Percentiles rank a stretch among this genome's conserved stretches.
Evolutionary conservation across 2,329 filamentous ascomycete species (phyloP).

Genomic region (Colletotrichum theobromicola): DNA sequence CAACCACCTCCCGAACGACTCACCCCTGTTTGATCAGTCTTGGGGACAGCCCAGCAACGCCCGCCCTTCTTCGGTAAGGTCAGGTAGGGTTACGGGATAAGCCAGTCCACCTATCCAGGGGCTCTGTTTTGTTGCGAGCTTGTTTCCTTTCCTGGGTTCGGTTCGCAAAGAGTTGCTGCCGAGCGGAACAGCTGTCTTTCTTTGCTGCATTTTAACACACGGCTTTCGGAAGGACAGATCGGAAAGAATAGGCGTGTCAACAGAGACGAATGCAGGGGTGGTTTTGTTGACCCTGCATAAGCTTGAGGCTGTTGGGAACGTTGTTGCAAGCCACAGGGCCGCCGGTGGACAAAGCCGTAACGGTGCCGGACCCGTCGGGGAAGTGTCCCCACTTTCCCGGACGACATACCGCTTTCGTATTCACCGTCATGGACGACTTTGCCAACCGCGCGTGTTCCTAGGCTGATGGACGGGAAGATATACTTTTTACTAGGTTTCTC

Average conservation of each 20-base stretch:
- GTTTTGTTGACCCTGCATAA: neutral
- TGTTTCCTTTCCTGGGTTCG: neutral
- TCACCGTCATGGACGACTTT: neutral
- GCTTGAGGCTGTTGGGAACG: neutral
- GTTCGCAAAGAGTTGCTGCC: neutral
- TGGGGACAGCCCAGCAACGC: neutral
- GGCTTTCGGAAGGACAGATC: neutral
- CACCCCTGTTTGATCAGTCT: neutral
- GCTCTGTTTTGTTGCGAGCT: neutral
- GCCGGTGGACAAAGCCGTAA: neutral
- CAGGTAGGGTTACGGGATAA: neutral
- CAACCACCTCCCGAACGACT: neutral
- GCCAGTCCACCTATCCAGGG: neutral
- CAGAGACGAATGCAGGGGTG: neutral
- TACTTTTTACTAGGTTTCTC: neutral
- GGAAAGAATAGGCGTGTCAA: accelerated
- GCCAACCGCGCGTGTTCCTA: neutral
- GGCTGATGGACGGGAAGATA: neutral
- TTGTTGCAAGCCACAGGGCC: neutral
- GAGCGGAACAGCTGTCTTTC: neutral
- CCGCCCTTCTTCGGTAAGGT: neutral
- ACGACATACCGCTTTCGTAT: neutral
- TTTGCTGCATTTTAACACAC: neutral
- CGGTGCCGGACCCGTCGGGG: neutral
- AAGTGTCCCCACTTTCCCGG: neutral